These are phyloP conservation scores for Pythium pyrilobum DNA, from an alignment of 352 stramenopile genomes.

Conservation along the genomic window DNA sequence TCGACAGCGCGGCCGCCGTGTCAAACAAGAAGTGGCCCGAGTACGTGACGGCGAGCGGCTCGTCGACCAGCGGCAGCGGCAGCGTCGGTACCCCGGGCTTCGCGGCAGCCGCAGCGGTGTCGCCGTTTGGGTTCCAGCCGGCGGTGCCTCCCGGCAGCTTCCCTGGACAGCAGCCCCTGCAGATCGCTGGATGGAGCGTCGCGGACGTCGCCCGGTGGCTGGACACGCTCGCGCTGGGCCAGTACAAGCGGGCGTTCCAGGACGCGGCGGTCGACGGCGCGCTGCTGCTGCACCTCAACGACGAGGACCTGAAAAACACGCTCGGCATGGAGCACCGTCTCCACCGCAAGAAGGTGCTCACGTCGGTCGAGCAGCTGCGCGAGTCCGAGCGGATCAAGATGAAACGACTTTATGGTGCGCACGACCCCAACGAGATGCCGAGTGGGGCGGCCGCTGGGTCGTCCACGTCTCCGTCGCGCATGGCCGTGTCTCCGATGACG, in stretches of 20 bases:
- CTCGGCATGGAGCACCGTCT: constrained; percentile 93
- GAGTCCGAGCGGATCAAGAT: constrained; percentile 45
- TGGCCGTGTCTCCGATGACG: background rate
- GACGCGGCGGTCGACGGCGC: constrained; percentile 88
- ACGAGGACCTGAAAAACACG: constrained; percentile 92
- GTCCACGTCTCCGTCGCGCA: background rate
- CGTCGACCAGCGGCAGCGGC: too few relatives aligned
- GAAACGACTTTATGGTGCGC: constrained; percentile 33
- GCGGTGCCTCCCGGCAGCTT: constrained; percentile 47
- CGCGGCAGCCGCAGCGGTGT: background rate
- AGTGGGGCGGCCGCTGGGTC: background rate
- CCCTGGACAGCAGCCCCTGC: constrained; percentile 55
- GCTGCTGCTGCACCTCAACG: constrained; percentile 85
- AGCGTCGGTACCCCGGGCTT: background rate
- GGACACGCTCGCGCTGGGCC: constrained; percentile 78
- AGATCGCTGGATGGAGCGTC: constrained; percentile 81
- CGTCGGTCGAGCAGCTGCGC: constrained; percentile 68
- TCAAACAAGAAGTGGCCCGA: constrained; percentile 62
- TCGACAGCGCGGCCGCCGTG: constrained; percentile 68
- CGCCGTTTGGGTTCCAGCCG: constrained; percentile 33
- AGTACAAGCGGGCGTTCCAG: constrained; percentile 88
- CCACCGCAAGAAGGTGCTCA: constrained; percentile 96
- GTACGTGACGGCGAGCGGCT: too few relatives aligned
- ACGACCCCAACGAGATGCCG: constrained; percentile 9
- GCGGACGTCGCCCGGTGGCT: constrained; percentile 88